phyloP scores from a whole-genome alignment of 2,329 filamentous ascomycete genomes.

The Magnaporthiopsis poae region DNA sequence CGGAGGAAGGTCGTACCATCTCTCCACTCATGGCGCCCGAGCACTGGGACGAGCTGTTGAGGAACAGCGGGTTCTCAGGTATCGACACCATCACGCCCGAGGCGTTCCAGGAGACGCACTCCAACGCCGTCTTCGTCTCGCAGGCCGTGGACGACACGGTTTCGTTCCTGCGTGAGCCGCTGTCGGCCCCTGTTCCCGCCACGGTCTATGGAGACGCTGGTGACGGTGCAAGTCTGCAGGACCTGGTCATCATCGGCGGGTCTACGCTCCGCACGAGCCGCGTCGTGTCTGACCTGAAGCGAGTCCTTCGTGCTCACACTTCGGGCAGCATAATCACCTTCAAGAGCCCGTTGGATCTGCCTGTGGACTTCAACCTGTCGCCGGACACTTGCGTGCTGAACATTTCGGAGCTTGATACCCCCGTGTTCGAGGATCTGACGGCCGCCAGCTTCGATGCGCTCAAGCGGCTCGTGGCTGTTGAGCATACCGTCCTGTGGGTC shows the following conservation, averaged over 20 bases:
- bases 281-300: not conserved
- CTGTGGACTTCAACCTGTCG: not conserved
- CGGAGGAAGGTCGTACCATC: slow-evolving; percentile 11
- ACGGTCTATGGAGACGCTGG: not conserved
- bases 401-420: slow-evolving; percentile 19
- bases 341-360: slow-evolving; percentile 2
- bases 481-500: slow-evolving; percentile 17
- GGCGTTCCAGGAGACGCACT: not conserved
- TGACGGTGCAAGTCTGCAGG: not conserved
- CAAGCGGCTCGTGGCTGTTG: slow-evolving; percentile 9
- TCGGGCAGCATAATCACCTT: not conserved
- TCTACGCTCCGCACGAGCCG: slow-evolving; percentile 2
- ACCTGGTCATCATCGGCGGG: slow-evolving; percentile 17
- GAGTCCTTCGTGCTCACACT: not conserved
- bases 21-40: slow-evolving; percentile 8
- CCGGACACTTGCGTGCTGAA: slow-evolving; percentile 13
- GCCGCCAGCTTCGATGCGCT: slow-evolving; percentile 13
- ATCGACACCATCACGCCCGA: slow-evolving; percentile 9
- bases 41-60: slow-evolving; percentile 18
- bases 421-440: slow-evolving; percentile 17
- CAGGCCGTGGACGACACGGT: slow-evolving; percentile 19
- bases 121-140: slow-evolving; percentile 13
- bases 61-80: slow-evolving; percentile 17
- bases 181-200: not conserved
- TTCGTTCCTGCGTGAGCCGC: slow-evolving; percentile 15